Evolutionary conservation across 1,139 yeast genomes (phyloP).

Genomic region (Scheffersomyces insectosa): DNA sequence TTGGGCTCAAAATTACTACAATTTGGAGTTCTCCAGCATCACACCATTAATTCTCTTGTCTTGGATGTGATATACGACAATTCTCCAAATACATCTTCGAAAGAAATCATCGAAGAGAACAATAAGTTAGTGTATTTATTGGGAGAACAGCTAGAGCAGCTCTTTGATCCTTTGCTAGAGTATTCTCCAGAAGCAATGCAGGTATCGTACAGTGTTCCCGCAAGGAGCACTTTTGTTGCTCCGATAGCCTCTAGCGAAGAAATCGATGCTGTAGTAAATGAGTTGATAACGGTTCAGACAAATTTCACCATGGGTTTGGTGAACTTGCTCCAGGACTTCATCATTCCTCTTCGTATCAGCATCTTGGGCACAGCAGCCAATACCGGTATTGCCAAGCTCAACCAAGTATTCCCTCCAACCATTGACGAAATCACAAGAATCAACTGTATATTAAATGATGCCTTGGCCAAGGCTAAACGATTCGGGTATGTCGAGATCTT

Average conservation of each 20-base stretch:
- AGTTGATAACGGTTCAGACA: slow-evolving; percentile 69
- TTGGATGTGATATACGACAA: slow-evolving; percentile 74
- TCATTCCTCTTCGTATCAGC: slow-evolving; percentile 75
- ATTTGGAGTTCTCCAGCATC: slow-evolving; percentile 63
- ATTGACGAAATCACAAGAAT: slow-evolving; percentile 90
- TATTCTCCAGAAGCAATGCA: slow-evolving; percentile 90
- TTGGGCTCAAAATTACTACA: slow-evolving; percentile 53
- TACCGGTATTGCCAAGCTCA: slow-evolving; percentile 61
- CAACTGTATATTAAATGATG: slow-evolving; percentile 78
- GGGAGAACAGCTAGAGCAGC: slow-evolving; percentile 84
- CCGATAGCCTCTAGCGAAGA: slow-evolving; percentile 14
- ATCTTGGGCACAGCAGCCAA: slow-evolving; percentile 54
- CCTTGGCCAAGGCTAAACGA: slow-evolving; percentile 64
- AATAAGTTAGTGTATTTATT: slow-evolving; percentile 71
- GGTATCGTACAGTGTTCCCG: slow-evolving; percentile 59
- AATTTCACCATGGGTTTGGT: slow-evolving; percentile 72
- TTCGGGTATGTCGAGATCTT: slow-evolving; percentile 73
- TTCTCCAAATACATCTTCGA: slow-evolving; percentile 35
- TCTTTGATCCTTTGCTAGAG: slow-evolving; percentile 86
- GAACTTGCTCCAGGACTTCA: slow-evolving; percentile 70
- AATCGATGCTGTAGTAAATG: slow-evolving; percentile 57
- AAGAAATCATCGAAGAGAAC: slow-evolving; percentile 54
- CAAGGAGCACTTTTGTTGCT: slow-evolving; percentile 9
- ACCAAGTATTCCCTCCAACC: slow-evolving; percentile 87
- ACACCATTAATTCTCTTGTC: slow-evolving; percentile 53